Conservation (phyloP, 148 eudicot species). For the Agrostemma githago region DNA sequence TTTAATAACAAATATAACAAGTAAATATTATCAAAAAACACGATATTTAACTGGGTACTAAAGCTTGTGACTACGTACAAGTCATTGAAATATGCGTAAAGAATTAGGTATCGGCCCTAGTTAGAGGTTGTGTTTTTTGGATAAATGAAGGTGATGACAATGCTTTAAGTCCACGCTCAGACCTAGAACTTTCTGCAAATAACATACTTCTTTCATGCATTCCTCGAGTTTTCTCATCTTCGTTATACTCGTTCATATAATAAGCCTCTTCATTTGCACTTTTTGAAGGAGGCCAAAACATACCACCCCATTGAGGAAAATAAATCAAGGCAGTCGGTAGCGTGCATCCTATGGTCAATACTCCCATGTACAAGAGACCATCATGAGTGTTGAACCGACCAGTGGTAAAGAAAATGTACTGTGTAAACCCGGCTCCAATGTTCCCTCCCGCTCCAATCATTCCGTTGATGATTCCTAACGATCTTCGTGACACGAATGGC, state of each 20-base stretch:
- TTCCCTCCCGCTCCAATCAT: constrained; percentile 54
- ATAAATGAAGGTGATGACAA: background rate
- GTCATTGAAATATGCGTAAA: background rate
- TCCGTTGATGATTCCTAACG: constrained; percentile 48
- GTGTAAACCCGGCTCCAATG: constrained; percentile 37
- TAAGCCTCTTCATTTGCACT: constrained; percentile 28
- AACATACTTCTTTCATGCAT: background rate
- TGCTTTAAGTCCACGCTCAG: background rate
- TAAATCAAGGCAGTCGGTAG: constrained; percentile 31
- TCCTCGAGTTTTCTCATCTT: constrained; percentile 30
- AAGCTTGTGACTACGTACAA: too few species aligned
- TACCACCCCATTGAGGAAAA: constrained; percentile 52
- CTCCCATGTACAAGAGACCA: constrained; percentile 35
- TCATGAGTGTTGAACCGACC: background rate
- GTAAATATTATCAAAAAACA: background rate
- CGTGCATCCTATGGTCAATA: constrained; percentile 27
- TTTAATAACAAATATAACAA: too few species aligned
- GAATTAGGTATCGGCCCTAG: background rate
- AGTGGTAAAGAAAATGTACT: background rate
- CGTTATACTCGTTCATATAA: constrained; percentile 27
- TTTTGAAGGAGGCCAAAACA: constrained; percentile 36
- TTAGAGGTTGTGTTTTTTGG: background rate
- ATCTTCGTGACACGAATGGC: constrained; percentile 49
- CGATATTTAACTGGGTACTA: background rate
- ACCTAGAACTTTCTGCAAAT: background rate